Evolutionary conservation across 352 stramenopile genomes (phyloP), one percentile per base, ranked within the genome.

Genomic region (Phytopythium mirpurense): DNA sequence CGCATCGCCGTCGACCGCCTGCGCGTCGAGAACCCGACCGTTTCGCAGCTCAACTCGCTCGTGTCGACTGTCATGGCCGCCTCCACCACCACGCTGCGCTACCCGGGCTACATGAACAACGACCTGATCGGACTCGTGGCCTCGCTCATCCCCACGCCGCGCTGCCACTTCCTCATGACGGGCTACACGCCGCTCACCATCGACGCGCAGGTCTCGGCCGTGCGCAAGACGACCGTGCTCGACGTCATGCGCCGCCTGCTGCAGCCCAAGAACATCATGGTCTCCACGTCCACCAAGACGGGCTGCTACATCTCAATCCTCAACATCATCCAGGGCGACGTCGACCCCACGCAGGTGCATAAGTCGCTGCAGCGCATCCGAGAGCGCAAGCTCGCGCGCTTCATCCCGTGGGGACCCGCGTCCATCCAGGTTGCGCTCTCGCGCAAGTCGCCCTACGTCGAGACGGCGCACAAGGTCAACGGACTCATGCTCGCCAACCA

Each of bases 131-230:
- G 97, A 7, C 75, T 99, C 6, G 80, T 99, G 32, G 96, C 97
- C 35, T 98, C 89, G 34, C 68, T 99, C 12, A 99, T 99, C 56
- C 97, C 97, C 16, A 99, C 97, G 11, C 97, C 97, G 11, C 76
- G 97, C n/a, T 99, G 96, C 64, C 97, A 99, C 62, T 99, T 99
- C 65, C 83, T 99, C 35, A 99, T 99, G 95, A 99, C 97, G 12
- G 96, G 97, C 5, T 99, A 99, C 74, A 99, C 97, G n/a, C 97
- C 97, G 19, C 78, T 99, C 6, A 96, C 94, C 24, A 88, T 99
- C 61, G 89, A 97, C 53, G 73, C 85, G 1, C 87, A 96, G 66
- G 85, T 95, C 35, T 79, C 73, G 9, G 84, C 90, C 12, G 93
- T 99, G 53, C 85, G 97, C 48, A 99, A 99, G 76, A 99, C 97